Evolutionary conservation across 805 yeast species (phyloP).

Genomic region (Myxozyma melibiosi): DNA sequence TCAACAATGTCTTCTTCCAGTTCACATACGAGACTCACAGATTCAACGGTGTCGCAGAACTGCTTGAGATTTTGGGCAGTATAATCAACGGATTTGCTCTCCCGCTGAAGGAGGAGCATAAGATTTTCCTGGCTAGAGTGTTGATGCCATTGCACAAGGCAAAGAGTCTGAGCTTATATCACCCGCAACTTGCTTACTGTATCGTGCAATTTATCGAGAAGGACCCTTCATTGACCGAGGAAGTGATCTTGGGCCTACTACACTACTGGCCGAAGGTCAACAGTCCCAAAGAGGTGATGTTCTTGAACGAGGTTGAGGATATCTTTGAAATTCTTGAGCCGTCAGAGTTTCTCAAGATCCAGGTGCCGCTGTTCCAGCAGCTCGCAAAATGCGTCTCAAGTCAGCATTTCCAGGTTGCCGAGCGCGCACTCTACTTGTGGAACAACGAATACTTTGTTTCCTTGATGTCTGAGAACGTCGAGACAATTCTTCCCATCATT

Average conservation of each 20-base stretch:
- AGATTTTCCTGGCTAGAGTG: constrained; percentile 81
- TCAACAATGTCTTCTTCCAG: constrained; percentile 88
- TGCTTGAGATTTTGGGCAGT: constrained; percentile 91
- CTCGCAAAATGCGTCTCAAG: constrained; percentile 90
- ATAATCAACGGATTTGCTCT: constrained; percentile 97
- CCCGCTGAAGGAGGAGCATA: constrained; percentile 96
- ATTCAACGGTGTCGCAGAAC: constrained; percentile 93
- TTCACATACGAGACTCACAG: constrained; percentile 94
- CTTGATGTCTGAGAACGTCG: constrained; percentile 83
- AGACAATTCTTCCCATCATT: constrained; percentile 86
- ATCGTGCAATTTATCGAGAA: constrained; percentile 95
- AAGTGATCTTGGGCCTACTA: constrained; percentile 90
- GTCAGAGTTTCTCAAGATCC: constrained; percentile 83
- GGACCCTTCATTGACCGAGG: constrained; percentile 89
- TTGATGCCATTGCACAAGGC: constrained; percentile 92
- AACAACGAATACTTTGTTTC: constrained; percentile 91
- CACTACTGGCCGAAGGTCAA: constrained; percentile 97
- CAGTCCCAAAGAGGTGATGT: constrained; percentile 94
- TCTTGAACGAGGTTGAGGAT: constrained; percentile 92
- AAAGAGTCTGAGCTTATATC: constrained; percentile 83
- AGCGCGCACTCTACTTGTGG: constrained; percentile 92
- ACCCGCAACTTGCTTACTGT: constrained; percentile 96
- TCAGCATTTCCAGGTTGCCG: constrained; percentile 96
- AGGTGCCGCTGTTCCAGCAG: constrained; percentile 91
- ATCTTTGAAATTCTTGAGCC: constrained; percentile 96